phyloP scores from a whole-genome alignment of 1,139 yeast species.

The Taphrina betulina region DNA sequence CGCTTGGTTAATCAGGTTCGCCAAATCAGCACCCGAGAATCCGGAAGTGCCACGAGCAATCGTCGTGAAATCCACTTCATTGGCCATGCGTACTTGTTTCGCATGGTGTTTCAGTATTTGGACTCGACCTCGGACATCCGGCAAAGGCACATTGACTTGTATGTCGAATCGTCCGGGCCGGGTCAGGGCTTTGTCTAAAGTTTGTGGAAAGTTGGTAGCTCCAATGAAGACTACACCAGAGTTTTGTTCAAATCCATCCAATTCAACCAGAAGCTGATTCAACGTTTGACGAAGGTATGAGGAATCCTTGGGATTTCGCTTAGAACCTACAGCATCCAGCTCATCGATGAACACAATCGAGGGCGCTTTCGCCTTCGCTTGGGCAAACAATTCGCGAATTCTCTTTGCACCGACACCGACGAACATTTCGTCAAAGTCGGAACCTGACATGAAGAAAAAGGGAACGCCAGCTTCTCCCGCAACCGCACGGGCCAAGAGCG shows the following conservation, averaged over 20 bases:
- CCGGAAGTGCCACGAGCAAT: constrained; percentile 98
- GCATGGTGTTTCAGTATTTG: constrained; percentile 90
- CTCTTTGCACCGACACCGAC: constrained; percentile 99
- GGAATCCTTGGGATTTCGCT: constrained; percentile 94
- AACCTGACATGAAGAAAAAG: constrained; percentile 96
- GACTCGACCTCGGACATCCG: constrained; percentile 95
- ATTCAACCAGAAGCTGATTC: constrained; percentile 90
- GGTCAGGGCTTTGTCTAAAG: constrained; percentile 91
- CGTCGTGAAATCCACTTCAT: constrained; percentile 80
- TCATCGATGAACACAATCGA: constrained; percentile 96
- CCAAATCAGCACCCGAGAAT: constrained; percentile 91
- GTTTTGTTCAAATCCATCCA: constrained; percentile 61
- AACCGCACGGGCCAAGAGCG: constrained; percentile 93
- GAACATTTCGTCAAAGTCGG: constrained; percentile 95
- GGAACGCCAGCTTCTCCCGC: constrained; percentile 99
- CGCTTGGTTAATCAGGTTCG: constrained; percentile 95
- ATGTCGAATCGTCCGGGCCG: constrained; percentile 99
- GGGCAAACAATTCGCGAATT: constrained; percentile 86
- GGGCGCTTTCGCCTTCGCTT: constrained; percentile 94
- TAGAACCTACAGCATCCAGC: constrained; percentile 97
- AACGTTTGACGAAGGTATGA: constrained; percentile 97
- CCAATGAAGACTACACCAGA: constrained; percentile 78
- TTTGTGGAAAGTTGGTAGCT: constrained; percentile 97
- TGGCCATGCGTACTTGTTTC: constrained; percentile 81
- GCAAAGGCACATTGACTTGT: constrained; percentile 89